Base-by-base conservation (phyloP, 1,284 basidiomycete species). In the Hortiboletus rubellus region DNA sequence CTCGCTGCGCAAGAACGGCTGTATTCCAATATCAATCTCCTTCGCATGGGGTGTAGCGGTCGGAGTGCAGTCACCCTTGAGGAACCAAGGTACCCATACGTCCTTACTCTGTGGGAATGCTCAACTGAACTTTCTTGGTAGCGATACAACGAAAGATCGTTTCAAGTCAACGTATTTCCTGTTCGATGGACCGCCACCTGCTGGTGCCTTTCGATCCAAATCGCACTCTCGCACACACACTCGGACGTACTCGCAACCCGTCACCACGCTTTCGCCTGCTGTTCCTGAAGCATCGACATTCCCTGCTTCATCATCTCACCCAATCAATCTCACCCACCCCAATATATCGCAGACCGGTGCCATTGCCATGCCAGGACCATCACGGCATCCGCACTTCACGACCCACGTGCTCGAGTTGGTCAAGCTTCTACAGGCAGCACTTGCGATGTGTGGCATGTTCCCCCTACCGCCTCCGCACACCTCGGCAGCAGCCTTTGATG, bases 31-130 rank as follows among this genome's bases (percentile, higher is more conserved):
- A 89, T 92, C 62, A 87, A 87, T 67, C 76, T 92, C 17, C 78
- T 90, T 44, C 81, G 90, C 17, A 86, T 91, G 82, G 89, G 89
- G 3, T 89, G 87, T 66, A 84, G 84, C 54, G 88, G 88, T 17
- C 80, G 90, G 44, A 86, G 81, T 62, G 89, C 87, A 3, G 76
- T 92, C 37, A 88, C 87, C 14, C 81, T 92, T 15, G 84, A 90
- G 64, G 85, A 89, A 63, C 85, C 88, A 17, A 86, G 82, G 86
- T 45, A 75, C 65, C 5, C 38, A 36, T 50, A 11, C 50, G 37
- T 52, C 61, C 44, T 56, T 55, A 53, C 15, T 44, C 48, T 33
- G 37, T 55, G 55, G 58, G 14, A 27, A 46, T 46, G 33, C 56
- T 58, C 54, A 42, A 54, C 48, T 46, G 51, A 58, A 12, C 47